phyloP scores from a whole-genome alignment of 352 stramenopile species.

The Thraustochytrium striatum region DNA sequence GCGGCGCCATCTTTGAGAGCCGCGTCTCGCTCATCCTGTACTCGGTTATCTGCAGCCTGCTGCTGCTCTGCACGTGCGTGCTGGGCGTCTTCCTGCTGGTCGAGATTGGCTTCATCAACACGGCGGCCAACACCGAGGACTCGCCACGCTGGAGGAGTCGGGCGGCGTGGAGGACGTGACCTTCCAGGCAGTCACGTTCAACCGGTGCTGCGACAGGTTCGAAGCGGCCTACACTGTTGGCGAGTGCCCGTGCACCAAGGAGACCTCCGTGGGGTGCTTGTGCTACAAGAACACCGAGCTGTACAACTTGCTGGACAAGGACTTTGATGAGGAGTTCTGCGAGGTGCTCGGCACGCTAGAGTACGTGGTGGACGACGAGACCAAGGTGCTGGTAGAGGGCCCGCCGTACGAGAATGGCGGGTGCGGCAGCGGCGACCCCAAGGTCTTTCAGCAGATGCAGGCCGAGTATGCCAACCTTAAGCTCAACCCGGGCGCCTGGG shows the following conservation, averaged over 20 bases:
- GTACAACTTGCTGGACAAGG: conserved; percentile 26
- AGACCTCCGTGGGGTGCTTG: background rate
- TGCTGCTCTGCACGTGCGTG: conserved; percentile 1
- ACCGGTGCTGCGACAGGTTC: conserved; percentile 31
- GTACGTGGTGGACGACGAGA: background rate
- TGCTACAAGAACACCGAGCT: conserved; percentile 18
- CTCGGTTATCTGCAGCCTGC: conserved; percentile 7
- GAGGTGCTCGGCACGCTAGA: background rate
- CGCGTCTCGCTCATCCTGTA: conserved; percentile 31
- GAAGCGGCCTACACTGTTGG: conserved; percentile 17
- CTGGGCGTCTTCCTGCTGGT: conserved; percentile 33
- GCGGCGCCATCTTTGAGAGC: conserved; percentile 34
- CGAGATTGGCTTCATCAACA: conserved; percentile 24
- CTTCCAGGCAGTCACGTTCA: conserved; percentile 42
- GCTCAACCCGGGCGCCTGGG: conserved; percentile 26
- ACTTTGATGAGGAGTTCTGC: conserved; percentile 35
- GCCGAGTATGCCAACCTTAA: conserved; percentile 17
- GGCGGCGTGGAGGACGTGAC: background rate
- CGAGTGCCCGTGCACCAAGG: conserved; percentile 23
- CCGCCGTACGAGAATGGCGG: conserved; percentile 3
- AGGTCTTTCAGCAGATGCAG: conserved; percentile 31
- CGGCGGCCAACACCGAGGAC: background rate
- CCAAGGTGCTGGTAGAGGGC: background rate
- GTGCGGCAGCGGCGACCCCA: conserved; percentile 45
- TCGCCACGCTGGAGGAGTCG: background rate